phyloP scores from a whole-genome alignment of 192 early-diverging fungal species.

The Paraglomus brasilianum region DNA sequence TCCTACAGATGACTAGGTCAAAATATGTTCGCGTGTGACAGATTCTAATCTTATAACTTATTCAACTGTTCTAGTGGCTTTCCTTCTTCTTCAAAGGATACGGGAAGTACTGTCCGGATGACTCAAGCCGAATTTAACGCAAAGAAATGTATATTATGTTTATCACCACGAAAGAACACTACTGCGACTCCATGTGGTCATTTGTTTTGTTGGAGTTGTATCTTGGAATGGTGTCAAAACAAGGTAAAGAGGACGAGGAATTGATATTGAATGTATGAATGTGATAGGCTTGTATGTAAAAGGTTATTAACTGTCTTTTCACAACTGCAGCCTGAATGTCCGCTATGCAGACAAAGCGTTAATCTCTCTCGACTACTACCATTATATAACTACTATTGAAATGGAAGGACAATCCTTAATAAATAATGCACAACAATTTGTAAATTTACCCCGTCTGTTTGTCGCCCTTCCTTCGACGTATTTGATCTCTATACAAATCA shows the following conservation, averaged over 20 bases:
- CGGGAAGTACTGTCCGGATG: conserved; percentile 16
- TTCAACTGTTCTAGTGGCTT: conserved; percentile 29
- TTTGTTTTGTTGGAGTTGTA: conserved; percentile 94
- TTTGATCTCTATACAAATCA: too few species aligned
- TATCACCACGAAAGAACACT: conserved; percentile 69
- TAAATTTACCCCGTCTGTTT: too few species aligned
- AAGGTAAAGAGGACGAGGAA: conserved; percentile 55
- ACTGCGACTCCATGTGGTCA: conserved; percentile 93
- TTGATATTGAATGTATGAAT: not conserved
- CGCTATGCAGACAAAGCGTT: conserved; percentile 84
- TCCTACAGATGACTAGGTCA: not conserved
- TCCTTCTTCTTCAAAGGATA: conserved; percentile 28
- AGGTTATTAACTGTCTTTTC: conserved; percentile 12
- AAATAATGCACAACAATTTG: too few species aligned
- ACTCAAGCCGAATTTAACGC: conserved; percentile 40
- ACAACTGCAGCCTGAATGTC: conserved; percentile 78
- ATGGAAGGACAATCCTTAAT: too few species aligned
- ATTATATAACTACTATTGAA: conserved; percentile 57
- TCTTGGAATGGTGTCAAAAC: conserved; percentile 87
- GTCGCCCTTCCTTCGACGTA: too few species aligned
- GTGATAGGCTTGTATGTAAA: conserved; percentile 1
- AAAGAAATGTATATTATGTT: conserved; percentile 85
- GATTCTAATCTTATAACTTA: conserved; percentile 1
- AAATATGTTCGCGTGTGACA: conserved; percentile 30
- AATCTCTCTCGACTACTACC: conserved; percentile 71